Evolutionary conservation across 129 eudicot species (phyloP), one percentile per base, ranked within the genome.

Genomic region (Rutidosis leptorrhynchoides): DNA sequence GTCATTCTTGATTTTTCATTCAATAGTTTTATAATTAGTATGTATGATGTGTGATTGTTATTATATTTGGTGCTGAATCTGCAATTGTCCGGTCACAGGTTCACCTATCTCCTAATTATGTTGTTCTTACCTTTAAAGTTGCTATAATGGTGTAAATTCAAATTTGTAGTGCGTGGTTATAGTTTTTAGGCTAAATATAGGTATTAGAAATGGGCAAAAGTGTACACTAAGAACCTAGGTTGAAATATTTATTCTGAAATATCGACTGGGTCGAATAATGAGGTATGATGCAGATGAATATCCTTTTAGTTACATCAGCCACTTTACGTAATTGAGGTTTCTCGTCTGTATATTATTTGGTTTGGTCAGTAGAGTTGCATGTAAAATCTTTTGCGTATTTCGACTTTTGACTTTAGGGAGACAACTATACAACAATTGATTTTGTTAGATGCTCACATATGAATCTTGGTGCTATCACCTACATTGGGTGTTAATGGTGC

Each of bases 51-150:
- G n/a, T n/a, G n/a, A n/a, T n/a, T n/a, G n/a, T n/a, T n/a, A n/a
- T n/a, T n/a, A 88, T 88, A 28, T 83, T 92, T 78, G 98, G 98
- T 49, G 98, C 98, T 70, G 96, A 92, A 78, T 83, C 95, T 69
- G 98, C 98, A 59, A 78, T 92, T 58, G 98, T 92, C 14, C 88
- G 98, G 37, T 72, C 95, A 9, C 98, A 92, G 90, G 98, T 92
- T 79, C 54, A 49, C 62, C 15, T 22, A n/a, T n/a, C n/a, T n/a
- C n/a, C n/a, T n/a, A n/a, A n/a, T 40, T 40, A 40, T 40, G 46
- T 40, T 40, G 46, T 3, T 40, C 5, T 40, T 40, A 40, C 16
- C 16, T 12, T 40, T 40, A 40, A 43, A 15, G 35, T 21, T 21
- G 67, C 59, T 37, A 42, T 26, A 40, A 10, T 9, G 70, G 37